A percentile compares a stretch with the other conserved stretches of the same genome.
These are phyloP conservation scores for Tolypocladium amazonense DNA, from an alignment of 2,329 filamentous ascomycete genomes.

Conservation along the genomic window DNA sequence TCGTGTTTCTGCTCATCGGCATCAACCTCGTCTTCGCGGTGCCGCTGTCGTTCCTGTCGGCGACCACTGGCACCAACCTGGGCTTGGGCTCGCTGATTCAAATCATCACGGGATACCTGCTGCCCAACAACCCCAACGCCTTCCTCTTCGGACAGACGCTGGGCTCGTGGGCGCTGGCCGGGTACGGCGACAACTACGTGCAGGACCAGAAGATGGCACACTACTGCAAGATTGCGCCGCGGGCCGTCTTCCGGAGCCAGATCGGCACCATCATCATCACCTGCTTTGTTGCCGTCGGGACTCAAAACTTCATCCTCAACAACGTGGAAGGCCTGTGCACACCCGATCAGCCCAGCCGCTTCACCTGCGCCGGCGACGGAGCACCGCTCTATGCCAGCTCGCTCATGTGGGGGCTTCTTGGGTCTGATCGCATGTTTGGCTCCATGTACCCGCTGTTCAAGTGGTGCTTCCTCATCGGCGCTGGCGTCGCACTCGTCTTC, in stretches of 20 bases:
- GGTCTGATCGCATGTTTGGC: conserved; percentile 34
- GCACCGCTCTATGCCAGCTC: conserved; percentile 28
- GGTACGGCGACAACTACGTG: conserved; percentile 30
- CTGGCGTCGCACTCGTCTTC: conserved; percentile 24
- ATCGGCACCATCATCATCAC: conserved; percentile 33
- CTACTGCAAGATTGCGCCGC: conserved; percentile 38
- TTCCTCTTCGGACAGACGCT: conserved; percentile 14
- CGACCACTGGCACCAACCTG: conserved; percentile 32
- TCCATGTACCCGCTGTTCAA: conserved; percentile 27
- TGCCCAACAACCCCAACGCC: conserved; percentile 12
- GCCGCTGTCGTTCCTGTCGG: conserved; percentile 30
- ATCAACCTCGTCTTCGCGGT: conserved; percentile 30
- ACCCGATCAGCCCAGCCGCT: conserved; percentile 25
- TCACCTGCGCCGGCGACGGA: conserved; percentile 37
- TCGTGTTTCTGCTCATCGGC: conserved; percentile 29
- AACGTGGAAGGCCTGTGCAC: conserved; percentile 20
- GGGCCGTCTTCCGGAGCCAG: conserved; percentile 36
- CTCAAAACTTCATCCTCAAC: conserved; percentile 29
- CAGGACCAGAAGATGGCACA: conserved; percentile 41
- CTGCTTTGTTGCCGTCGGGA: conserved; percentile 33
- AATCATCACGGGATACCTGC: conserved; percentile 22
- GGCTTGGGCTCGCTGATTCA: conserved; percentile 29
- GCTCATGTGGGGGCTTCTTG: conserved; percentile 38
- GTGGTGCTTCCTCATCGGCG: conserved; percentile 31
- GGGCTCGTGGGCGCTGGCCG: conserved; percentile 12